A percentile compares a stretch with the other conserved stretches of the same genome.
These are phyloP conservation scores for Passiflora organensis DNA, from an alignment of 345 rosid genomes.

Conservation along the genomic window DNA sequence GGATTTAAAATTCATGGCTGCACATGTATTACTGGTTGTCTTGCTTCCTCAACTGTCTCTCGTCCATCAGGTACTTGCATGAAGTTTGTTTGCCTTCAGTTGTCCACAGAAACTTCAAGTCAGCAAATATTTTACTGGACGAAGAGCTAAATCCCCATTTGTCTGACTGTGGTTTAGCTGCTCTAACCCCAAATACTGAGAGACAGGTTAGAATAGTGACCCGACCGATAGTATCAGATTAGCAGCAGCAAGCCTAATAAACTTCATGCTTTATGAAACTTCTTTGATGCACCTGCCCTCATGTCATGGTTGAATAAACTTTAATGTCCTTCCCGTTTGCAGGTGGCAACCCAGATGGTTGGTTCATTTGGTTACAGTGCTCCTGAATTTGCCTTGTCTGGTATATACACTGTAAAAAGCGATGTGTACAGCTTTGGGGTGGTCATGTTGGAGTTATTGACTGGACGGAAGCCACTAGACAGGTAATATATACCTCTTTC, in stretches of 20 bases:
- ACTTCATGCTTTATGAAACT: neutral
- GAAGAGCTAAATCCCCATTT: slow-evolving; percentile 94
- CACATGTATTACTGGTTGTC: neutral
- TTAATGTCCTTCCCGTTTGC: slow-evolving; percentile 16
- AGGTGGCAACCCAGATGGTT: slow-evolving; percentile 92
- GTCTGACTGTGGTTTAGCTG: slow-evolving; percentile 96
- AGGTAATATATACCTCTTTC: slow-evolving; percentile 50
- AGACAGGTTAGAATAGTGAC: slow-evolving; percentile 54
- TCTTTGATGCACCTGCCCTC: neutral
- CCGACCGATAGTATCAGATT: neutral
- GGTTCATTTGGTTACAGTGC: slow-evolving; percentile 99
- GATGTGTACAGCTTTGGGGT: slow-evolving; percentile 99
- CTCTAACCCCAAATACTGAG: slow-evolving; percentile 85
- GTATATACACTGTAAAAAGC: slow-evolving; percentile 90
- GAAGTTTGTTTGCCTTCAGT: slow-evolving; percentile 97
- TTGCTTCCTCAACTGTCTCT: slow-evolving; percentile 13
- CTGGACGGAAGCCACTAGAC: slow-evolving; percentile 96
- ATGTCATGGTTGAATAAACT: neutral
- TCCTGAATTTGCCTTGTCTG: slow-evolving; percentile 95
- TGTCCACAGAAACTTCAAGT: slow-evolving; percentile 96
- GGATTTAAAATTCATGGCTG: neutral
- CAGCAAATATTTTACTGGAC: slow-evolving; percentile 91
- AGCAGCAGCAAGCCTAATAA: neutral
- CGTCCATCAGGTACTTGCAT: slow-evolving; percentile 74
- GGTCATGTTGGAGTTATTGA: slow-evolving; percentile 93